Conservation (phyloP, 2,329 filamentous ascomycete species). For the Pseudogymnoascus verrucosus region DNA sequence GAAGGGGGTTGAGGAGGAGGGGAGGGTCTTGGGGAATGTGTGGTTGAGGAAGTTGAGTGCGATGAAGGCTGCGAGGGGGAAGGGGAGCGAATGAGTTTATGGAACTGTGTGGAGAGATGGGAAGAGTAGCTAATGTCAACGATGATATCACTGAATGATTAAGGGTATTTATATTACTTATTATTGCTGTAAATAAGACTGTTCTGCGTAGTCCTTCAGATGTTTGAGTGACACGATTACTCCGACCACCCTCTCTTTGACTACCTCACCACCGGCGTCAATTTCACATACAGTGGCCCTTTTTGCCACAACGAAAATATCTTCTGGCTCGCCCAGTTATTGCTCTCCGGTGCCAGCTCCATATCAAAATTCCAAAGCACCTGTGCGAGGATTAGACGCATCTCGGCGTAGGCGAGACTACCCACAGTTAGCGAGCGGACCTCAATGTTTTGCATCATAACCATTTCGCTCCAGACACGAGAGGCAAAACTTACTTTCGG, state of each 20-base stretch:
- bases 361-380: slow-evolving; percentile 23
- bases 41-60: slow-evolving; percentile 33
- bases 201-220: neutral
- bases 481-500: slow-evolving; percentile 11
- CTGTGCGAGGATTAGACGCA: slow-evolving; percentile 20
- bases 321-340: slow-evolving; percentile 15
- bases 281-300: slow-evolving; percentile 14
- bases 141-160: neutral
- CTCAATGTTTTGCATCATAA: neutral
- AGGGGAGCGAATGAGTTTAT: neutral
- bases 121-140: neutral
- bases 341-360: slow-evolving; percentile 11
- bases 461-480: neutral
- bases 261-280: slow-evolving; percentile 6
- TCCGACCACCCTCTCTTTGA: neutral
- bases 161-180: neutral
- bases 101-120: neutral
- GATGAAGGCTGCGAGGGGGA: slow-evolving; percentile 10
- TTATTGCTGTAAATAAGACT: neutral
- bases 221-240: neutral
- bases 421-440: neutral
- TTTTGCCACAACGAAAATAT: slow-evolving; percentile 17
- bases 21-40: slow-evolving; percentile 30
- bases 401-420: slow-evolving; percentile 17
- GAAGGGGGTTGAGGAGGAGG: slow-evolving; percentile 31